phyloP scores from a whole-genome alignment of 1,284 basidiomycete genomes.

The Ustilago trichophora region DNA sequence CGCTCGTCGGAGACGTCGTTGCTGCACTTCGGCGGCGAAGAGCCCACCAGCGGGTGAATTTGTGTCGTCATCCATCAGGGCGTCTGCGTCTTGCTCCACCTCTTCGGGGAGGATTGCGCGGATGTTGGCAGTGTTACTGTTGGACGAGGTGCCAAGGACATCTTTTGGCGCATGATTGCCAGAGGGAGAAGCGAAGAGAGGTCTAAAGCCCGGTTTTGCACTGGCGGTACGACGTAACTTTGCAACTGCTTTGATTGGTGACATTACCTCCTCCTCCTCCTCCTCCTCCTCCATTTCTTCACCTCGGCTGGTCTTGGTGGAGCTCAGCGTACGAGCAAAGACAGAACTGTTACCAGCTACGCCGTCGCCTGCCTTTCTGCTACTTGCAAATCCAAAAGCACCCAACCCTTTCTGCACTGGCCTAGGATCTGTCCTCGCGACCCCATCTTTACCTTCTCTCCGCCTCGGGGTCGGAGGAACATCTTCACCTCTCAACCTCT shows the following conservation, averaged over 20 bases:
- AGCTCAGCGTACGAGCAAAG: too few relatives aligned
- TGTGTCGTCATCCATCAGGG: slow-evolving; percentile 16
- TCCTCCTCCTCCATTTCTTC: not conserved
- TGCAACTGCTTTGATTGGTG: slow-evolving; percentile 21
- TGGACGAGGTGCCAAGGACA: slow-evolving; percentile 3
- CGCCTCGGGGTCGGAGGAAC: slow-evolving; percentile 46
- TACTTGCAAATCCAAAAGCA: slow-evolving; percentile 24
- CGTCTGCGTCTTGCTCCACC: slow-evolving; percentile 7
- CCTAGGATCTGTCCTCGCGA: slow-evolving; percentile 11
- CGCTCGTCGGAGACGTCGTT: slow-evolving; percentile 14
- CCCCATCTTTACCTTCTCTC: slow-evolving; percentile 1
- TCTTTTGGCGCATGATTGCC: slow-evolving; percentile 10
- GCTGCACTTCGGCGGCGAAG: slow-evolving; percentile 32
- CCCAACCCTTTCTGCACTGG: slow-evolving; percentile 13
- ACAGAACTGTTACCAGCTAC: too few relatives aligned
- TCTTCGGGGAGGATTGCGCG: too few relatives aligned
- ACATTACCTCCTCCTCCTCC: slow-evolving; percentile 10
- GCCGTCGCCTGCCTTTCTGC: too few relatives aligned
- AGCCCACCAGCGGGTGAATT: slow-evolving; percentile 16
- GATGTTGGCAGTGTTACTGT: too few relatives aligned
- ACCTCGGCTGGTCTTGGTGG: too few relatives aligned
- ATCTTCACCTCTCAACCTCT: slow-evolving; percentile 56
- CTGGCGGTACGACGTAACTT: slow-evolving; percentile 6
- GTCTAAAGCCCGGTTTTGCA: slow-evolving; percentile 20
- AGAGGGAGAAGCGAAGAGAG: slow-evolving; percentile 33